Evolutionary conservation across 2,329 filamentous ascomycete species (phyloP).

Genomic region (Curvularia spicifera): DNA sequence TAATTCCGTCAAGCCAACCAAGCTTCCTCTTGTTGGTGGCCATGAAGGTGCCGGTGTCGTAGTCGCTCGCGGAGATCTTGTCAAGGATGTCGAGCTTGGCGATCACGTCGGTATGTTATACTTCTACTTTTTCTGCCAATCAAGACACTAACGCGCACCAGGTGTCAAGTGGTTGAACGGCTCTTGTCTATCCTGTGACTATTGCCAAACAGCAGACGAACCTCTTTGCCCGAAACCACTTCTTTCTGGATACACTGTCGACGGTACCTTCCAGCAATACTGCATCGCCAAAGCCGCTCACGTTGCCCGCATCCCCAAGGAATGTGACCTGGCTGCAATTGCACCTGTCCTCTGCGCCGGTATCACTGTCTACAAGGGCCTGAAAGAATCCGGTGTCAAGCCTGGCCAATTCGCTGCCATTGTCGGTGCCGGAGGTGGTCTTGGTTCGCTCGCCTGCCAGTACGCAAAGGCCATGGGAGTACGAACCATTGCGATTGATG

Average conservation of each 20-base stretch:
- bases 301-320: slow-evolving; percentile 80
- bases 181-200: slow-evolving; percentile 80
- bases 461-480: slow-evolving; percentile 93
- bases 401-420: slow-evolving; percentile 82
- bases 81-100: slow-evolving; percentile 76
- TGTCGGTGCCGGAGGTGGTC: slow-evolving; percentile 83
- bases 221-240: slow-evolving; percentile 77
- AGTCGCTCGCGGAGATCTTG: slow-evolving; percentile 78
- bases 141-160: slow-evolving; percentile 3
- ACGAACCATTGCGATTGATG: slow-evolving; percentile 79
- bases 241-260: slow-evolving; percentile 90
- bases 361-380: slow-evolving; percentile 88
- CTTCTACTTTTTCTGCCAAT: neutral
- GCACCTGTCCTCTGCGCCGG: slow-evolving; percentile 84
- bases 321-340: slow-evolving; percentile 75
- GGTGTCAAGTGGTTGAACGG: slow-evolving; percentile 91
- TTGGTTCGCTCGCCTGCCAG: slow-evolving; percentile 80
- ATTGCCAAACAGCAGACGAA: slow-evolving; percentile 82
- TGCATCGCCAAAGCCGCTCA: slow-evolving; percentile 85
- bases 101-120: slow-evolving; percentile 68
- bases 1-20: slow-evolving; percentile 58
- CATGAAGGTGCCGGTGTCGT: slow-evolving; percentile 81
- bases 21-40: slow-evolving; percentile 85
- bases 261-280: slow-evolving; percentile 94
- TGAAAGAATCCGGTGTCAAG: slow-evolving; percentile 79